These are phyloP conservation scores for Aspergillus awamori DNA, from an alignment of 2,329 filamentous ascomycete species.

Conservation along the genomic window DNA sequence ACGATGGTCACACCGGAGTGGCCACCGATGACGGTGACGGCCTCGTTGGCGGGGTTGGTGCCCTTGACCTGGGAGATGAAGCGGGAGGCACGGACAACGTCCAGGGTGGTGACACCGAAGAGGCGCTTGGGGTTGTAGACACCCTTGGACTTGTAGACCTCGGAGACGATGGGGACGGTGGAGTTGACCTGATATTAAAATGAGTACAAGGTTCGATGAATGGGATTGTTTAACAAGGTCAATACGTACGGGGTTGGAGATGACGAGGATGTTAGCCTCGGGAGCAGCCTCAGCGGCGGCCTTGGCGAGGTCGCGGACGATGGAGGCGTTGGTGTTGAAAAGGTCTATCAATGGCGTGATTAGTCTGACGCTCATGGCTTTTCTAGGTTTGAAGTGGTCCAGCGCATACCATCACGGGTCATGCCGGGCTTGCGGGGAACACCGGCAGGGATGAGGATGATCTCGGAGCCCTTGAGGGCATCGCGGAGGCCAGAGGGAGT, in stretches of 20 bases:
- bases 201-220: slow-evolving; percentile 8
- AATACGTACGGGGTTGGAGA: slow-evolving; percentile 81
- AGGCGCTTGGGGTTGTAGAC: slow-evolving; percentile 99
- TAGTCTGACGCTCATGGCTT: slow-evolving; percentile 2
- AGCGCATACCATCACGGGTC: slow-evolving; percentile 79
- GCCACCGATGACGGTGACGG: slow-evolving; percentile 93
- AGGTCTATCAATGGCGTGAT: slow-evolving; percentile 63
- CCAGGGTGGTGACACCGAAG: slow-evolving; percentile 98
- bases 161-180: slow-evolving; percentile 94
- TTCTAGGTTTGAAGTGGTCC: background rate
- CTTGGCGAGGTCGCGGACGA: slow-evolving; percentile 97
- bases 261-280: slow-evolving; percentile 93
- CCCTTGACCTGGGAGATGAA: slow-evolving; percentile 95
- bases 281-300: slow-evolving; percentile 85
- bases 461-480: slow-evolving; percentile 83
- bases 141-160: slow-evolving; percentile 91
- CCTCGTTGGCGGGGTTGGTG: slow-evolving; percentile 88
- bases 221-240: no score
- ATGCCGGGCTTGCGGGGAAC: slow-evolving; percentile 99
- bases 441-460: slow-evolving; percentile 97
- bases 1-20: slow-evolving; percentile 99
- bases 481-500: slow-evolving; percentile 73
- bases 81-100: slow-evolving; percentile 94
- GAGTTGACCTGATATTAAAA: slow-evolving; percentile 73
- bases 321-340: slow-evolving; percentile 99